Percentiles rank a stretch among this genome's conserved stretches.
These are phyloP conservation scores for Santalum album DNA, from an alignment of 164 flowering plant species.

Conservation along the genomic window DNA sequence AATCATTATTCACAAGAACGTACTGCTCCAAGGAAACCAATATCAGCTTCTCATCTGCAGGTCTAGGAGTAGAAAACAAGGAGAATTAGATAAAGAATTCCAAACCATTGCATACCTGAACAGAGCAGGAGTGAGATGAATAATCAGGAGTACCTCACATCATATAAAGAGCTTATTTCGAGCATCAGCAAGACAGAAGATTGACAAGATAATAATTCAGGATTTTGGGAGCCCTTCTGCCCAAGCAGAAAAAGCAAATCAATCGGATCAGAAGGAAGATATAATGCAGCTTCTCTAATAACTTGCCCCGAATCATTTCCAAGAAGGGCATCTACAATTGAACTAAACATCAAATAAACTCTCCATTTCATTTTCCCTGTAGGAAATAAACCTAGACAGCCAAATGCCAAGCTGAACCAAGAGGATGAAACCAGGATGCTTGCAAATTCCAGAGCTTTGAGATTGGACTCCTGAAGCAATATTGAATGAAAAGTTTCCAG, in stretches of 20 bases:
- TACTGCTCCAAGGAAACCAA: slow-evolving; percentile 84
- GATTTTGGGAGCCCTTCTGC: slow-evolving; percentile 47
- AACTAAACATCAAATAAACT: slow-evolving; percentile 63
- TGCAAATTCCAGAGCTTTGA: slow-evolving; percentile 34
- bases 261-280: slow-evolving; percentile 79
- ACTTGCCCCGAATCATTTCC: slow-evolving; percentile 59
- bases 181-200: slow-evolving; percentile 60
- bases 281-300: slow-evolving; percentile 56
- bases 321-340: slow-evolving; percentile 47
- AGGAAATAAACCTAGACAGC: slow-evolving; percentile 71
- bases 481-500: slow-evolving; percentile 67
- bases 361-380: slow-evolving; percentile 63
- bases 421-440: slow-evolving; percentile 44
- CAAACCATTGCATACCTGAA: neutral
- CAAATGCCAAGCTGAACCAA: slow-evolving; percentile 77
- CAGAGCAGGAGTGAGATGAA: slow-evolving; percentile 5
- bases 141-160: slow-evolving; percentile 53
- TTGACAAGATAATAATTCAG: slow-evolving; percentile 55
- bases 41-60: slow-evolving; percentile 79
- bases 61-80: slow-evolving; percentile 27
- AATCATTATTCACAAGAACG: slow-evolving; percentile 53
- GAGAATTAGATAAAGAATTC: neutral
- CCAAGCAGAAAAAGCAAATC: slow-evolving; percentile 79
- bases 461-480: slow-evolving; percentile 40
- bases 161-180: slow-evolving; percentile 51